phyloP scores from a whole-genome alignment of 805 yeast species.

The Dipodascopsis uninucleata region DNA sequence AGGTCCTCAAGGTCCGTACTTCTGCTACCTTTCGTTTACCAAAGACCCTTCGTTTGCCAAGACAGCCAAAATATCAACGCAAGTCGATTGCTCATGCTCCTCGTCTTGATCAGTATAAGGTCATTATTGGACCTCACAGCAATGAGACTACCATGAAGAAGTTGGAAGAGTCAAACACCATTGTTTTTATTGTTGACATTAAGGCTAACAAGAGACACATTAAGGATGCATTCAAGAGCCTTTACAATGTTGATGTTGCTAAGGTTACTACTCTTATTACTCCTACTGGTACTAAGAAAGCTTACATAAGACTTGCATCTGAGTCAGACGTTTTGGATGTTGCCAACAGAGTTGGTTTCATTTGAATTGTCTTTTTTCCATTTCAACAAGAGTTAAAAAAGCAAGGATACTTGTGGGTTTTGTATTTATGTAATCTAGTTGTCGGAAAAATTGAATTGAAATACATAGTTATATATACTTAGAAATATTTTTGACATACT shows the following conservation, averaged over 20 bases:
- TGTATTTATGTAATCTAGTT: conserved; percentile 14
- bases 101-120: conserved; percentile 94
- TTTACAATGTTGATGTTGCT: conserved; percentile 92
- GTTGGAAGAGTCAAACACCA: conserved; percentile 99
- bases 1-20: conserved; percentile 90
- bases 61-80: conserved; percentile 91
- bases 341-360: conserved; percentile 94
- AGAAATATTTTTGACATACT: too few species aligned
- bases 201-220: conserved; percentile 98
- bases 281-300: conserved; percentile 99
- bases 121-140: conserved; percentile 91
- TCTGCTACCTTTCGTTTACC: conserved; percentile 94
- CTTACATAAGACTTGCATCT: conserved; percentile 97
- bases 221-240: conserved; percentile 96
- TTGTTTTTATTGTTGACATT: conserved; percentile 96
- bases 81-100: conserved; percentile 96
- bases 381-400: not conserved
- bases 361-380: conserved; percentile 9
- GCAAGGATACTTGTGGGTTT: not conserved
- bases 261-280: conserved; percentile 89
- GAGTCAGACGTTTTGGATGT: conserved; percentile 99
- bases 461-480: too few species aligned
- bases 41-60: conserved; percentile 90
- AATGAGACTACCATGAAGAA: conserved; percentile 99
- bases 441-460: not conserved